Percentiles rank a stretch among this genome's conserved stretches.
Evolutionary conservation across 495 filamentous ascomycete species (phyloP).

Genomic region (Xylaria longipes): DNA sequence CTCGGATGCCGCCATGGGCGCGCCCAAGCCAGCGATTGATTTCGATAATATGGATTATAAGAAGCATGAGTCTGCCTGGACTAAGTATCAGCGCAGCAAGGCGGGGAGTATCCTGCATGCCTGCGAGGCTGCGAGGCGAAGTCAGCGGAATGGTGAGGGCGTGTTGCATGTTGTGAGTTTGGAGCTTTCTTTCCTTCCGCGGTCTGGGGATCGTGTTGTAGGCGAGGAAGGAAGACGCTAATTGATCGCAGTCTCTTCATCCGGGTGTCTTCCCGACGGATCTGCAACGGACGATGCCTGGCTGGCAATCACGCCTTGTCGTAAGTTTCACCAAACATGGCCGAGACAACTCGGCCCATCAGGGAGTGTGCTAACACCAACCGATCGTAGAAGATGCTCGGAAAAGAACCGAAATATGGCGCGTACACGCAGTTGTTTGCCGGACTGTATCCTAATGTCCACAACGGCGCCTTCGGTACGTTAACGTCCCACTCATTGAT

Average conservation of each 20-base stretch:
- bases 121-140: conserved; percentile 40
- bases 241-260: conserved; percentile 48
- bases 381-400: background rate
- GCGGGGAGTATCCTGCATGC: conserved; percentile 41
- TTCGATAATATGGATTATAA: conserved; percentile 44
- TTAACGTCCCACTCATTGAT: background rate
- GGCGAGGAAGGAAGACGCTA: background rate
- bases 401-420: conserved; percentile 7
- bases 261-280: conserved; percentile 16
- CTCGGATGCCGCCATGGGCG: conserved; percentile 29
- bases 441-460: background rate
- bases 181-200: background rate
- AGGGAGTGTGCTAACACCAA: background rate
- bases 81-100: conserved; percentile 47
- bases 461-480: conserved; percentile 4
- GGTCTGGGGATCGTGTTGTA: background rate
- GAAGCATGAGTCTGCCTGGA: background rate
- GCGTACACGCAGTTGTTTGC: conserved; percentile 11
- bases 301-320: conserved; percentile 23
- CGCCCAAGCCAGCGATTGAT: conserved; percentile 37
- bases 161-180: conserved; percentile 32
- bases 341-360: no score
- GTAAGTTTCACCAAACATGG: background rate
- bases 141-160: conserved; percentile 28
- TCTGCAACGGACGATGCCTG: background rate